Base-by-base conservation (phyloP, 169 alveolate species). In the Neospora caninum region DNA sequence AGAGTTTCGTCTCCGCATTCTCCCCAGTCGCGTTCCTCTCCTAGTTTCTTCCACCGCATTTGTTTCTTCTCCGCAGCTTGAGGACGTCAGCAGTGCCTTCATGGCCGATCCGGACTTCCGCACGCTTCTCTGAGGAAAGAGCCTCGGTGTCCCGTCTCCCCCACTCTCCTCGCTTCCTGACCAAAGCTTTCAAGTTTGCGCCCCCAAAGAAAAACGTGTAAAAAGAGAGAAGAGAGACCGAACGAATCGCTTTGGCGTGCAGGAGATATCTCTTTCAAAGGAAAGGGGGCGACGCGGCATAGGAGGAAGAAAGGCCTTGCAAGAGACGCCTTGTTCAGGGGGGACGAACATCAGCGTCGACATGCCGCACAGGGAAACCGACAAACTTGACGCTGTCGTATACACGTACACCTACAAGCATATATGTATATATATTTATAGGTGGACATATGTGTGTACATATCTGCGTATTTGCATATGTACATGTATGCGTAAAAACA, bases 61-160 rank as follows among this genome's bases (percentile, higher is more conserved):
- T 4, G 31, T 42, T 82, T 41, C 2, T 31, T 73, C 7, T 73
- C 39, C n/a, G 41, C 84, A 82, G 89, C 89, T 82, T 9, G 89
- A 82, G 41, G 89, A 82, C 13, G 64, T 82, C 69, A 82, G 89
- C 89, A 42, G 67, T 34, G 89, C 89, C 20, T 82, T 82, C 10
- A 13, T 82, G 42, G 67, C 31, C 2, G 89, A 82, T 29, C 89
- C 53, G 39, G 53, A 38, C 25, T 25, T 82, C n/a, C 54, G 67
- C n/a, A 0, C 39, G 13, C 89, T 82, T 34, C n/a, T 82, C 36
- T 82, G 89, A 82, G 31, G 45, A 78, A 2, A 10, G 29, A n/a
- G 45, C 7, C n/a, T 22, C 45, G 22, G 86, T 78, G 4, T 25
- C 29, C 45, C 45, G 39, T 78, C 45, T 78, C n/a, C 86, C 1